Evolutionary conservation across 139 green algal genomes (phyloP), one percentile per base, ranked within the genome.

Genomic region (Chlamydomonas applanata): DNA sequence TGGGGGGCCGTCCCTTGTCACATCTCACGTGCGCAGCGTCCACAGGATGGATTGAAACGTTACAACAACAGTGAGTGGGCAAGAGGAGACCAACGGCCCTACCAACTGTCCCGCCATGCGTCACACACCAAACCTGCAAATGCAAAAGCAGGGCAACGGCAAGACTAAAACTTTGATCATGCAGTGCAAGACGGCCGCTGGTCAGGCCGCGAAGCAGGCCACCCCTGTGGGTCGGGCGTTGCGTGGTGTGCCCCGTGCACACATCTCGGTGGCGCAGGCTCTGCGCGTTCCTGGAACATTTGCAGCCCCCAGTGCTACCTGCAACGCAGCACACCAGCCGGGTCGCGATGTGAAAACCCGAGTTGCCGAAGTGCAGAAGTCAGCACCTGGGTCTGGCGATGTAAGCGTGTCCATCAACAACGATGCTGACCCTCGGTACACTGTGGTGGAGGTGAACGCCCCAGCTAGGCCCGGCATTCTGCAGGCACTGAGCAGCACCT

Each of bases 381-480:
- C 40, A 49, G 40, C 40, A 49, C 40, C 40, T 49, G 40, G 40
- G 40, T 49, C 40, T 49, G 40, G 60, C 3, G 2, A 30, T 5
- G 75, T 57, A 35, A 68, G 35, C 46, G 65, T 82, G 3, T 22
- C 36, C 7, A 44, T 75, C 5, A 81, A 90, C 73, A 91, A 90
- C 74, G 53, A 76, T 4, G 61, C 46, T n/a, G 81, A 92, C 49
- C 44, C 80, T 0, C 59, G 75, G 1, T 93, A 85, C 77, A 93
- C 87, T 19, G 71, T 88, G 4, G 80, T 96, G 56, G 82, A 62
- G 11, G 77, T 95, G 11, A 80, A 75, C 7, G 82, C 83, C 33
- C 22, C 57, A 24, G 91, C 91, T 77, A 73, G 84, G 49, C 90
- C 91, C 20, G 93, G 94, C 22, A 75, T 97, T 34, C 83, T 98